These are phyloP conservation scores for Kodamaea derodonti DNA, from an alignment of 1,139 yeast species.

Conservation along the genomic window DNA sequence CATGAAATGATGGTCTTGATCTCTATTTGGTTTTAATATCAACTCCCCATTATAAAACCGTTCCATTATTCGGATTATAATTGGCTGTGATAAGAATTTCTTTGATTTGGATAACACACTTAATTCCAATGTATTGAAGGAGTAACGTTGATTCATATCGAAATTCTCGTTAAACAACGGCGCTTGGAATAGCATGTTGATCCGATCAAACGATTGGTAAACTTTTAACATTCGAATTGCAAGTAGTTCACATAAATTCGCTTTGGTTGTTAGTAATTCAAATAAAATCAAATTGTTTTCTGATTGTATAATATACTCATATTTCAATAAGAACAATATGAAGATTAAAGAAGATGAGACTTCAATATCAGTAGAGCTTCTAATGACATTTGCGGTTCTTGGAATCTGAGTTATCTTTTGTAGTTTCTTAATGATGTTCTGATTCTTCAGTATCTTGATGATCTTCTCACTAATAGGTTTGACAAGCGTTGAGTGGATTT, in stretches of 20 bases:
- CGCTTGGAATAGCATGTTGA: constrained; percentile 41
- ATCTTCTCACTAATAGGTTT: constrained; percentile 44
- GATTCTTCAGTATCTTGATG: constrained; percentile 20
- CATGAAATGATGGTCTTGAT: constrained; percentile 6
- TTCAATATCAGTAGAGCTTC: constrained; percentile 1
- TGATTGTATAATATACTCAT: constrained; percentile 48
- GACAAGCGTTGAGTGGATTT: constrained; percentile 45
- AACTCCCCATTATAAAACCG: constrained; percentile 54
- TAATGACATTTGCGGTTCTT: constrained; percentile 6
- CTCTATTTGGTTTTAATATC: constrained; percentile 22
- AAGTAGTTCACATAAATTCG: constrained; percentile 52
- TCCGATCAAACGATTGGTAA: constrained; percentile 41
- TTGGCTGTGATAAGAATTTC: constrained; percentile 53
- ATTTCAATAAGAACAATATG: constrained; percentile 32
- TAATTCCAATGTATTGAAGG: constrained; percentile 50
- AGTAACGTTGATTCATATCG: constrained; percentile 10
- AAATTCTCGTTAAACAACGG: constrained; percentile 29
- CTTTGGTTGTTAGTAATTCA: constrained; percentile 49
- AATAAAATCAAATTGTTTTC: constrained; percentile 45
- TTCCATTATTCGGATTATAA: constrained; percentile 46
- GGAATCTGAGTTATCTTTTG: constrained; percentile 10
- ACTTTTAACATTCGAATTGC: constrained; percentile 53
- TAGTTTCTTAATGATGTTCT: constrained; percentile 9
- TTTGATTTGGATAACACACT: constrained; percentile 55
- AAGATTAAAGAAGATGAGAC: constrained; percentile 28